These are phyloP conservation scores for Tetrapyrgos nigripes DNA, from an alignment of 1,284 basidiomycete genomes.

Conservation along the genomic window DNA sequence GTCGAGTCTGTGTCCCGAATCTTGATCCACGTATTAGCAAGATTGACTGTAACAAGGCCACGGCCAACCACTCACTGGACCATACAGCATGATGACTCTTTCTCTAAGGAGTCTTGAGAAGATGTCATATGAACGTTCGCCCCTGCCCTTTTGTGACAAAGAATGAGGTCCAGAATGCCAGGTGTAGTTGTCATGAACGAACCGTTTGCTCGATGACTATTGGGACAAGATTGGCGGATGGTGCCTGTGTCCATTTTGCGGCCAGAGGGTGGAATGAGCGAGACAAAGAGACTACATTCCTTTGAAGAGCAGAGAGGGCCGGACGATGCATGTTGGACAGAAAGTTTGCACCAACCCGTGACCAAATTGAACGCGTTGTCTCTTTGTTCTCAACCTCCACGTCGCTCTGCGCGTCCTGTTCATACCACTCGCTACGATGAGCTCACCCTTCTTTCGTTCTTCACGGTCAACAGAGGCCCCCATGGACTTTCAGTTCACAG, in stretches of 20 bases:
- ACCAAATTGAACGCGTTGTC: slow-evolving; percentile 13
- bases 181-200: slow-evolving; percentile 27
- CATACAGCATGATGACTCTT: slow-evolving; percentile 92
- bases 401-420: neutral
- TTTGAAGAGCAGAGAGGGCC: slow-evolving; percentile 15
- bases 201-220: slow-evolving; percentile 95
- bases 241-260: slow-evolving; percentile 48
- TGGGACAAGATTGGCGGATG: slow-evolving; percentile 73
- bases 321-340: slow-evolving; percentile 20
- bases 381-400: neutral
- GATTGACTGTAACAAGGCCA: slow-evolving; percentile 9
- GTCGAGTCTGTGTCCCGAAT: slow-evolving; percentile 87
- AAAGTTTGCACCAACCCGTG: slow-evolving; percentile 11
- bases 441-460: slow-evolving; percentile 37
- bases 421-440: slow-evolving; percentile 20
- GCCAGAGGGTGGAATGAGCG: slow-evolving; percentile 58
- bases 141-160: slow-evolving; percentile 69
- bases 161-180: slow-evolving; percentile 7
- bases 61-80: slow-evolving; percentile 61
- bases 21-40: slow-evolving; percentile 45
- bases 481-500: slow-evolving; percentile 81
- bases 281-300: slow-evolving; percentile 11
- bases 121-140: slow-evolving; percentile 94
- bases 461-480: slow-evolving; percentile 75
- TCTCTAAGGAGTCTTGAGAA: slow-evolving; percentile 91